Conservation (phyloP, 2,329 filamentous ascomycete species). For the Colletotrichum filicis region DNA sequence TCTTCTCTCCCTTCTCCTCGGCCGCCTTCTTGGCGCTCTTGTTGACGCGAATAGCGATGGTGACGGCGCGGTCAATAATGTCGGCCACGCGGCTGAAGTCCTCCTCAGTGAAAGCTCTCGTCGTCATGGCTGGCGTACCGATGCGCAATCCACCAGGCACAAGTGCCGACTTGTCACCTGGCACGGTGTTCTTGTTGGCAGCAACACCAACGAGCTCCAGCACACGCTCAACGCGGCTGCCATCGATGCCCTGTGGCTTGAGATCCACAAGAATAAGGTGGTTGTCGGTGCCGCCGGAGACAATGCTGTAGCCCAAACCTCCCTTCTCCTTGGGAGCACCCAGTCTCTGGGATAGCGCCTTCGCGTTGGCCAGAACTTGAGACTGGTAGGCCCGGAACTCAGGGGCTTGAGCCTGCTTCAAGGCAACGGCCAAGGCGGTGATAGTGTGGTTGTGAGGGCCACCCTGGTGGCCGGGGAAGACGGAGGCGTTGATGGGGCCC, state of each 20-base stretch:
- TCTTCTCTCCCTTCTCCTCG: conserved; percentile 74
- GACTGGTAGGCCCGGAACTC: conserved; percentile 96
- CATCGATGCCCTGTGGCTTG: conserved; percentile 88
- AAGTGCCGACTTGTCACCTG: conserved; percentile 92
- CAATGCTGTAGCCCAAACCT: conserved; percentile 86
- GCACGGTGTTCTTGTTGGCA: conserved; percentile 99
- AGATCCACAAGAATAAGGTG: conserved; percentile 94
- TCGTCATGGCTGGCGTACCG: conserved; percentile 98
- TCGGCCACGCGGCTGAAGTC: conserved; percentile 90
- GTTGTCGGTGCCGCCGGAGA: conserved; percentile 96
- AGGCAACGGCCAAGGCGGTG: conserved; percentile 90
- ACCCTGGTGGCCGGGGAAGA: conserved; percentile 98
- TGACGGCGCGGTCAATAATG: conserved; percentile 85
- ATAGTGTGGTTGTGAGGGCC: conserved; percentile 99
- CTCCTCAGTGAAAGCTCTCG: conserved; percentile 86
- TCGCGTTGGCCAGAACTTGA: conserved; percentile 89
- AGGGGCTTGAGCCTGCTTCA: conserved; percentile 89
- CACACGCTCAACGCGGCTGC: conserved; percentile 88
- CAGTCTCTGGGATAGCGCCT: conserved; percentile 80
- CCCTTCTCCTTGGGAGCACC: conserved; percentile 78
- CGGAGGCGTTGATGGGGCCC: conserved; percentile 91
- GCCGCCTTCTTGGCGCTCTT: conserved; percentile 77
- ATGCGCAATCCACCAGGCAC: conserved; percentile 94
- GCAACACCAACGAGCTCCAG: conserved; percentile 94
- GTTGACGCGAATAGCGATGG: conserved; percentile 80